Evolutionary conservation across 78 protist genomes (phyloP), one percentile per base, ranked within the genome.

Genomic region (Polysphondylium violaceum): DNA sequence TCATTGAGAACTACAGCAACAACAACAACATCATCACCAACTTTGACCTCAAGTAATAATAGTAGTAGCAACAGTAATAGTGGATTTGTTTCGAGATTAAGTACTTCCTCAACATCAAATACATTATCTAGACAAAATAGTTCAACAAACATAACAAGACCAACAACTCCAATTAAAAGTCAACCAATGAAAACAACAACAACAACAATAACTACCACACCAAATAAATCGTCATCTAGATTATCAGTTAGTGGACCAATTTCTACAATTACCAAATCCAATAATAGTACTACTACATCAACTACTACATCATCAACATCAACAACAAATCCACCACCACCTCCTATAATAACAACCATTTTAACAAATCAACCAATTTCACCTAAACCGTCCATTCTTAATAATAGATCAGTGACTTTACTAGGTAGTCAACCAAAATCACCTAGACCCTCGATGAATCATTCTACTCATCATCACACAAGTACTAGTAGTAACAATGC

Each of bases 91-190:
- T n/a, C n/a, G n/a, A n/a, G n/a, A n/a, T n/a, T n/a, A n/a, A n/a
- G n/a, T n/a, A n/a, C n/a, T n/a, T n/a, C n/a, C 60, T 35, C 43
- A 73, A 47, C 77, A 72, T 8, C 58, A 50, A 19, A 56, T 19
- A 43, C 44, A 11, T 27, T 36, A 68, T 17, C 38, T 64, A 7
- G 17, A 8, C 23, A 29, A 9, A n/a, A n/a, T n/a, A n/a, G 25
- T 44, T 43, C 51, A 68, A 35, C 53, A 7, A 47, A 47, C 11
- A 47, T 47, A 47, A 47, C 7, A 7, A 47, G 7, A 47, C 53
- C 7, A 47, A 7, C 53, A 47, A 47, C 53, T 47, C 11, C 53
- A 11, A 11, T 47, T 47, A 47, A 47, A 14, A 47, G 19, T 59
- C 23, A 59, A 29, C 12, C 33, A 29, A 60, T 23, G 11, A 27